Evolutionary conservation across 768 basidiomycete species (phyloP).

Genomic region (Candolleomyces aberdarensis): DNA sequence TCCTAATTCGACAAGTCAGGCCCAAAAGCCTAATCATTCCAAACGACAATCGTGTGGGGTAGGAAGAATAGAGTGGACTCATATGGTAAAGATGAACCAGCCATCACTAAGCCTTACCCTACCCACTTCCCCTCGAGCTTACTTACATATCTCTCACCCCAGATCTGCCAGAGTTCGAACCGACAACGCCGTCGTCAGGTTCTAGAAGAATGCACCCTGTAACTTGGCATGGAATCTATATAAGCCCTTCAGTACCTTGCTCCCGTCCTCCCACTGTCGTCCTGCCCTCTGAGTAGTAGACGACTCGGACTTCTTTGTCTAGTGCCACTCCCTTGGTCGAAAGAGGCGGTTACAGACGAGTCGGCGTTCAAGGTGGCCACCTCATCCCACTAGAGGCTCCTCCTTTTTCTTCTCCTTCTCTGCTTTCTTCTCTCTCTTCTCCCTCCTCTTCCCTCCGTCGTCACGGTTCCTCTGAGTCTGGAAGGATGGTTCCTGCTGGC

Average conservation of each 20-base stretch:
- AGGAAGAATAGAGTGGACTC: background rate
- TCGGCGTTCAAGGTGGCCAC: too few relatives aligned
- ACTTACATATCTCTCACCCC: background rate
- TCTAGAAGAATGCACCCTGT: background rate
- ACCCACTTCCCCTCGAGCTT: background rate
- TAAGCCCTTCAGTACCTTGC: background rate
- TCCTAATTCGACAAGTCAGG: background rate
- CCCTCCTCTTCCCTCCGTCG: too few relatives aligned
- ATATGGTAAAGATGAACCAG: constrained; percentile 1
- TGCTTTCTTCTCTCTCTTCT: too few relatives aligned
- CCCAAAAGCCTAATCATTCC: background rate
- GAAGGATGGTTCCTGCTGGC: too few relatives aligned
- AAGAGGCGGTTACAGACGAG: too few relatives aligned
- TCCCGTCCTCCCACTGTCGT: background rate
- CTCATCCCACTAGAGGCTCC: too few relatives aligned
- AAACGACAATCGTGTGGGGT: background rate
- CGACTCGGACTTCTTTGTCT: too few relatives aligned
- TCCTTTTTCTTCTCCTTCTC: too few relatives aligned
- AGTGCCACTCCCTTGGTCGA: too few relatives aligned
- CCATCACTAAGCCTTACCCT: background rate
- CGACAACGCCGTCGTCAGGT: too few relatives aligned
- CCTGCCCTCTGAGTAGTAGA: too few relatives aligned
- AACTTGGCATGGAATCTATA: background rate
- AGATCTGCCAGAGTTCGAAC: background rate
- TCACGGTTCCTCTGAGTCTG: too few relatives aligned